Evolutionary conservation across 129 eudicot genomes (phyloP), one percentile per base, ranked within the genome.

Genomic region (Tagetes erecta): DNA sequence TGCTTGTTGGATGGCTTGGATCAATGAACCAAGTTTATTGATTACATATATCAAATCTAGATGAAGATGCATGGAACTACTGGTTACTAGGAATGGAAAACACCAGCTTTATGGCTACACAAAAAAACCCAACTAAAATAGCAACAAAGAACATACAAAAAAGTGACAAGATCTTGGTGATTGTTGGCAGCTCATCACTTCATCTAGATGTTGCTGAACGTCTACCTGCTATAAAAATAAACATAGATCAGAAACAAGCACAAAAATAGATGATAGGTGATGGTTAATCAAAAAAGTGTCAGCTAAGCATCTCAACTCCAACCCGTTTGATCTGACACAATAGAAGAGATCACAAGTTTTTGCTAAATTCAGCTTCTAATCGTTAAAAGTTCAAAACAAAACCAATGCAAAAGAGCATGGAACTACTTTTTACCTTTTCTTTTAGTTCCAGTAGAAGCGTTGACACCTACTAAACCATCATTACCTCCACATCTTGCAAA

Each of bases 401-500:
- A 58, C 30, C 27, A 5, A 37, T 37, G 76, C 20, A 30, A 59
- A n/a, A 70, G 53, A 40, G 38, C 38, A 9, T 8, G 36, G 27
- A 31, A 44, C 7, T 27, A 3, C 34, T 70, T 47, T 64, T 42
- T 81, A 67, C 88, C 97, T 92, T 88, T 83, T 88, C 71, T 86
- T 84, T 81, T 90, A 63, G 78, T 84, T 51, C 76, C 74, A 7
- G 42, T 39, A 5, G 96, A 84, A 70, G 80, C 57, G 73, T 72
- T 70, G 64, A 53, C 84, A 76, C 64, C 11, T 52, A 83, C 75
- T 8, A 60, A 53, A 76, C 64, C 77, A 46, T 80, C 76, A 6
- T 78, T 84, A 45, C 70, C 66, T 74, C 81, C 92, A 79, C 89
- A 84, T 73, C 87, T 86, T 75, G 62, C 73, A 64, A 81, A 60